Evolutionary conservation across 306 rosid species (phyloP).

Genomic region (Citrullus mucosospermus): DNA sequence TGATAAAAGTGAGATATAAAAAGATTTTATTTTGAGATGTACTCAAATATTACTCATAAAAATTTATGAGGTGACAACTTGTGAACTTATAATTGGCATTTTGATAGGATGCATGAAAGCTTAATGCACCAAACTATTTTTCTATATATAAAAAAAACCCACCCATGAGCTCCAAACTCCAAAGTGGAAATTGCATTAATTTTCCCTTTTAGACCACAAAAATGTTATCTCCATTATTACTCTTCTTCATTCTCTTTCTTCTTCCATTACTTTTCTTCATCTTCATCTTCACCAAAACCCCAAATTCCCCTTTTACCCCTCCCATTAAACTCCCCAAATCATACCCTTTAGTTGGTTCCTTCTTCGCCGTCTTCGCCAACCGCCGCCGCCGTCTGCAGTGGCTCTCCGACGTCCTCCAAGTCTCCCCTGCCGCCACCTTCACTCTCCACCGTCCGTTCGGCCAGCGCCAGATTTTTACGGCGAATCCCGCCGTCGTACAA

Average conservation of each 20-base stretch:
- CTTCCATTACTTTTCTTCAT: constrained; percentile 16
- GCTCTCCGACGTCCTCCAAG: constrained; percentile 41
- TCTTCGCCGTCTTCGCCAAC: constrained; percentile 24
- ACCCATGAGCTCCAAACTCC: background rate
- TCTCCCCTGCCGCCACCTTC: constrained; percentile 41
- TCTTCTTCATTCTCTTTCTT: constrained; percentile 1
- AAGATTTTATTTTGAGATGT: too few species aligned
- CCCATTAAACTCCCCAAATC: constrained; percentile 26
- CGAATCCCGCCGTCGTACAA: constrained; percentile 45
- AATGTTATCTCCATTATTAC: background rate
- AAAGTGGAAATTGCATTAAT: background rate
- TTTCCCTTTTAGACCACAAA: background rate
- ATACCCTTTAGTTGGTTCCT: constrained; percentile 45
- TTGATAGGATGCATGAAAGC: too few species aligned
- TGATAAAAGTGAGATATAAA: too few species aligned
- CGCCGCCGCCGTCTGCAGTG: constrained; percentile 29
- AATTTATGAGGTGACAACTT: too few species aligned
- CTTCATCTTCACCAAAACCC: background rate
- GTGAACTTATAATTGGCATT: too few species aligned
- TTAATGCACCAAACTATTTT: too few species aligned
- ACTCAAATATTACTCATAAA: too few species aligned
- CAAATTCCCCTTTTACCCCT: background rate
- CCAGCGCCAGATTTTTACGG: constrained; percentile 32
- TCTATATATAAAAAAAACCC: too few species aligned
- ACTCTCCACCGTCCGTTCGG: constrained; percentile 29